Evolutionary conservation across 345 rosid species (phyloP), one percentile per base, ranked within the genome.

Genomic region (Eucalyptus albens): DNA sequence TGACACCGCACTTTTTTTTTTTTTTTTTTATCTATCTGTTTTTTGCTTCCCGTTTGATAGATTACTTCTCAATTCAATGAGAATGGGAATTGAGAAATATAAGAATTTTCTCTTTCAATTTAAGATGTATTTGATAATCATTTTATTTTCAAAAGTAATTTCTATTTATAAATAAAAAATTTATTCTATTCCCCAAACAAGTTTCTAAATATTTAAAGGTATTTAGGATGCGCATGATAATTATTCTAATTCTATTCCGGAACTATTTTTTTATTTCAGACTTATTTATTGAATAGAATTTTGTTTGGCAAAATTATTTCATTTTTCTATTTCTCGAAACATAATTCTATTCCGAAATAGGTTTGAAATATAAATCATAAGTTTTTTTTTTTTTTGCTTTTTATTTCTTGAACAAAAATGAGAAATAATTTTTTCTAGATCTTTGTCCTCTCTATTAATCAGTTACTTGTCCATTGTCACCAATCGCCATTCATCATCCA

Each of bases 201-300:
- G 1, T 53, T 53, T 21, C 0, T 8, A 0, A 8, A 53, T 53
- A 53, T 53, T 53, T 53, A 4, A 53, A 53, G 2, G 1, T 2
- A 53, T 53, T 53, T 53, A 53, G 0, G 5, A 4, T 2, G 0
- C 2, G 1, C 11, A 0, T 21, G 2, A 4, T 53, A 21, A 53
- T 1, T 0, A 53, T 21, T 53, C 0, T 53, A 8, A 21, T 53
- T 53, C 0, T 1, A 0, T 53, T 53, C 5, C 0, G 1, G 0
- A 21, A 19, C 59, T 53, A 21, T 8, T 53, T 53, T 53, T 19
- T 1, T 53, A 53, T 53, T 53, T 0, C 5, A 4, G 0, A 21
- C 26, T 53, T 53, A 51, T 53, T 53, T 21, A 0, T 8, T 0
- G 0, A 53, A 53, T 53, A 53, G 1, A 53, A 53, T 19, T 53